phyloP scores from a whole-genome alignment of 2,329 filamentous ascomycete genomes.

The Hypoxylon sp. region DNA sequence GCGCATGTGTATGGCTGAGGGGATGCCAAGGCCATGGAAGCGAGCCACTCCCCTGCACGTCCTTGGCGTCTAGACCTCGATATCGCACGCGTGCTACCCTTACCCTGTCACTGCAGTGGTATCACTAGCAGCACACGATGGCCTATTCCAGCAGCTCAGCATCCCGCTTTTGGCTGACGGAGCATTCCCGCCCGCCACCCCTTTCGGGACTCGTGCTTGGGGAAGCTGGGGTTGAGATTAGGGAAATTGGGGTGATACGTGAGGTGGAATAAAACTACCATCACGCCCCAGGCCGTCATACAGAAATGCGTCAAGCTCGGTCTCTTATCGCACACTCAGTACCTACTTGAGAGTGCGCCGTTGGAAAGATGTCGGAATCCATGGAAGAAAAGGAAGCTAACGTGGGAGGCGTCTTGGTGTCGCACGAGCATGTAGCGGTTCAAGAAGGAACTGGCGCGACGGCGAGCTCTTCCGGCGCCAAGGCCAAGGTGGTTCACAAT shows the following conservation, averaged over 20 bases:
- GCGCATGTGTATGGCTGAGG: constrained; percentile 18
- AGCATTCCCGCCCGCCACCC: constrained; percentile 28
- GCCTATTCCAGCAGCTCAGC: constrained; percentile 21
- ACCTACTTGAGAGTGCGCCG: constrained; percentile 1
- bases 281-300: constrained; percentile 15
- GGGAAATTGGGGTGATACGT: constrained; percentile 10
- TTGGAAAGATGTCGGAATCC: constrained; percentile 27
- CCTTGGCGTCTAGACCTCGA: constrained; percentile 37
- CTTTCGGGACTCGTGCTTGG: constrained; percentile 33
- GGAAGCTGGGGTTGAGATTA: constrained; percentile 25
- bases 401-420: constrained; percentile 31
- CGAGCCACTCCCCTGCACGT: constrained; percentile 22
- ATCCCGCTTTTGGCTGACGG: constrained; percentile 28
- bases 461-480: constrained; percentile 53
- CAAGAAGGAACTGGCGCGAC: constrained; percentile 51
- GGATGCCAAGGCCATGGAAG: constrained; percentile 34
- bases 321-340: constrained; percentile 4
- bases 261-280: constrained; percentile 34
- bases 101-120: constrained; percentile 15
- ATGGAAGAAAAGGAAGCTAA: constrained; percentile 38
- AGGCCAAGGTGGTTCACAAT: constrained; percentile 61
- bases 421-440: constrained; percentile 47
- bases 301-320: constrained; percentile 2
- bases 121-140: constrained; percentile 21
- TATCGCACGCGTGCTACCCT: constrained; percentile 30